phyloP scores from a whole-genome alignment of 306 rosid species.

The Cicer yamashitae region DNA sequence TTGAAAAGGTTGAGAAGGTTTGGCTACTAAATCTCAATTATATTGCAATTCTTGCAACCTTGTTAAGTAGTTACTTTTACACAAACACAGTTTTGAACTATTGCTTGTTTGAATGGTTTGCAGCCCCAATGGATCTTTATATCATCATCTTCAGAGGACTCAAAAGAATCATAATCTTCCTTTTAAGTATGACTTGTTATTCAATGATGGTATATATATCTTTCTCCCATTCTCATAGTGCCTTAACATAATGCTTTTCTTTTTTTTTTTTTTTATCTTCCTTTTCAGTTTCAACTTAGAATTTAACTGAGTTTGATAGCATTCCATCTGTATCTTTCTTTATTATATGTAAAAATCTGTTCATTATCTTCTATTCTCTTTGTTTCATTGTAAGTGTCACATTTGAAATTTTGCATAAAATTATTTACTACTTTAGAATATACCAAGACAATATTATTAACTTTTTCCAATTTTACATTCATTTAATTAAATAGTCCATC shows the following conservation, averaged over 20 bases:
- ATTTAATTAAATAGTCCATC: too few species aligned
- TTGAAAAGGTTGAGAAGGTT: slow-evolving; percentile 47
- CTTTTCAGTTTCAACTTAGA: background rate
- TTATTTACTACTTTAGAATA: too few species aligned
- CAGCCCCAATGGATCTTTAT: slow-evolving; percentile 1
- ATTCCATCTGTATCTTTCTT: too few species aligned
- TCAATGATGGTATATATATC: slow-evolving; percentile 21
- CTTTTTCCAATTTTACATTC: too few species aligned
- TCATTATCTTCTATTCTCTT: too few species aligned
- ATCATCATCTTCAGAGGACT: slow-evolving; percentile 1
- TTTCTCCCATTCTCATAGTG: background rate
- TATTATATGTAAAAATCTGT: too few species aligned
- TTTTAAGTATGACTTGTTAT: background rate
- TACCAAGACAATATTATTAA: too few species aligned
- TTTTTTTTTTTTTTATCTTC: background rate
- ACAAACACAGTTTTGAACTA: slow-evolving; percentile 10
- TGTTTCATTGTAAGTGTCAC: too few species aligned
- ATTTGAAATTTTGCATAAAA: too few species aligned
- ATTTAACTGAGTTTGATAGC: too few species aligned
- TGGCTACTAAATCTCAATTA: slow-evolving; percentile 29
- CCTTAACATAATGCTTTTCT: background rate
- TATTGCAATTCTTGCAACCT: background rate
- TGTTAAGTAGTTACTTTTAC: background rate
- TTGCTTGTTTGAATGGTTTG: slow-evolving; percentile 15
- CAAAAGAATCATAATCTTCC: background rate